These are phyloP conservation scores for Limnomonas spitsbergensis DNA, from an alignment of 139 green algal genomes.

Conservation along the genomic window DNA sequence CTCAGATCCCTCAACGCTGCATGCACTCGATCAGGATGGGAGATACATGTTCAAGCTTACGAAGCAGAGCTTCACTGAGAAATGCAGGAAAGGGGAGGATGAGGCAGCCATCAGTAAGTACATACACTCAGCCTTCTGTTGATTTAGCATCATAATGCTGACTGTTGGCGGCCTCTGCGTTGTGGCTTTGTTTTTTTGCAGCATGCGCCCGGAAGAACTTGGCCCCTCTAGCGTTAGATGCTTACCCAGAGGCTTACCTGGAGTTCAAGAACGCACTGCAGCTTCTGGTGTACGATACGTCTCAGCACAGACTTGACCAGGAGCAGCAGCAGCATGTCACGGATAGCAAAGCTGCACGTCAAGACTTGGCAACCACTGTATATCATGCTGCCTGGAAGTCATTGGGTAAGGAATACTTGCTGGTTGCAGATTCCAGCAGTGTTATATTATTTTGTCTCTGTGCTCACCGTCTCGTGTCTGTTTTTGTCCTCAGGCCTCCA, in stretches of 20 bases:
- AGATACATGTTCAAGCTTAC: constrained; percentile 7
- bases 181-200: neutral
- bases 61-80: constrained; percentile 9
- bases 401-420: neutral
- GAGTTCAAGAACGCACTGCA: constrained; percentile 67
- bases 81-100: neutral
- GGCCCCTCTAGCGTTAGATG: constrained; percentile 58
- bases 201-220: constrained; percentile 54
- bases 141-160: neutral
- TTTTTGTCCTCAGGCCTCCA: constrained; percentile 36
- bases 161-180: too few relatives aligned
- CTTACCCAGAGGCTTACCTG: constrained; percentile 68
- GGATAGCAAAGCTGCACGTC: neutral
- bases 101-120: neutral
- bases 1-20: too few relatives aligned
- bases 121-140: neutral
- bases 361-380: neutral
- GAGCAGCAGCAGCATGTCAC: constrained; percentile 24
- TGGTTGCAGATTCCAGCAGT: too few relatives aligned
- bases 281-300: constrained; percentile 43
- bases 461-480: too few relatives aligned
- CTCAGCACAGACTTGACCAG: too few relatives aligned
- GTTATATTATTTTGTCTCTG: too few relatives aligned
- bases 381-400: constrained; percentile 2
- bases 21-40: constrained; percentile 4